Conservation (phyloP, 2,329 filamentous ascomycete species). For the Chrysoporthe austroafricana region DNA sequence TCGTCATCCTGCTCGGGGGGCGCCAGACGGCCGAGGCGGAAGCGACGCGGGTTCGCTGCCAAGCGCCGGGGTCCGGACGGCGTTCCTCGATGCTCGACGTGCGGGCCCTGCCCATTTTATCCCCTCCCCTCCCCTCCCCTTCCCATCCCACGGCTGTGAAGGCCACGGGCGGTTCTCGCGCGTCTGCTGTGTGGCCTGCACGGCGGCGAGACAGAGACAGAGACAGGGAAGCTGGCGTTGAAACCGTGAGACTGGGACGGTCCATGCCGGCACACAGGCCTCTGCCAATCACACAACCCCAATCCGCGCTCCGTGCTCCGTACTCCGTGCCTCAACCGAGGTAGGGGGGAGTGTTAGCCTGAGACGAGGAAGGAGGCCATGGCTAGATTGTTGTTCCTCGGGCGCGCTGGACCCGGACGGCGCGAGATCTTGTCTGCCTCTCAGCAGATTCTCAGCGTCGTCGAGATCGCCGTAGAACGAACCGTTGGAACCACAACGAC, state of each 20-base stretch:
- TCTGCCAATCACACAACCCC: constrained; percentile 6
- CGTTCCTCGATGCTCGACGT: background rate
- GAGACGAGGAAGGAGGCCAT: background rate
- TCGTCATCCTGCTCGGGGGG: background rate
- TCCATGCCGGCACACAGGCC: background rate
- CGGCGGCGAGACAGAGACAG: background rate
- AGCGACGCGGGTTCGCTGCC: background rate
- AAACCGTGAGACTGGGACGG: background rate
- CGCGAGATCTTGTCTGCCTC: background rate
- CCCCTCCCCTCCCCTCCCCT: too few relatives aligned
- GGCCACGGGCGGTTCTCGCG: background rate
- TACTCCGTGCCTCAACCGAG: background rate
- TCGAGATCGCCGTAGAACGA: background rate
- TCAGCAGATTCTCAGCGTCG: background rate
- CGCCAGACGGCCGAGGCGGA: background rate
- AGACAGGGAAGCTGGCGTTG: background rate
- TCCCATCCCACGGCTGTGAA: background rate
- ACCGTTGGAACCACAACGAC: background rate
- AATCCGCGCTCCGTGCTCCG: background rate
- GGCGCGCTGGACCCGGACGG: background rate
- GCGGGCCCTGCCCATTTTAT: too few relatives aligned
- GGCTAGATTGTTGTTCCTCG: too few relatives aligned
- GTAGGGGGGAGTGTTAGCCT: background rate
- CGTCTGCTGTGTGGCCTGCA: background rate
- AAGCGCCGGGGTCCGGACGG: background rate